These are phyloP conservation scores for Stentor coeruleus DNA, from an alignment of 73 alveolate genomes.

Conservation along the genomic window DNA sequence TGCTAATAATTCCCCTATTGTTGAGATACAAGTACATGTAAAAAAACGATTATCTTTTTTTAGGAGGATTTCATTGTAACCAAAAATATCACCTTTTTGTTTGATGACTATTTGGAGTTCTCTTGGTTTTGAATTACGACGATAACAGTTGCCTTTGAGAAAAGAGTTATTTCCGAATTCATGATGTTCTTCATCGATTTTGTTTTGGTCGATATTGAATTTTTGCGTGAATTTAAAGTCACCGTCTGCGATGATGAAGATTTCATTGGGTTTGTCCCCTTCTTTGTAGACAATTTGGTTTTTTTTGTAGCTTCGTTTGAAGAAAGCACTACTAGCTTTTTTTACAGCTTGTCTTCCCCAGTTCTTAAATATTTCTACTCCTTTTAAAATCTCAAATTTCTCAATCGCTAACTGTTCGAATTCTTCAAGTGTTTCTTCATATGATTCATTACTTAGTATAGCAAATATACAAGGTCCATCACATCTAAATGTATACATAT, in stretches of 20 bases:
- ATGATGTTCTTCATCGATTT: not conserved
- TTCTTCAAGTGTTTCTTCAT: not conserved
- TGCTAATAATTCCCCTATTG: not conserved
- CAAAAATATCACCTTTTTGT: slow-evolving; percentile 15
- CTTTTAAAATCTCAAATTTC: not conserved
- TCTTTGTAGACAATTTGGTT: slow-evolving; percentile 43
- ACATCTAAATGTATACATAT: too few species aligned
- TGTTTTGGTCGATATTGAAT: not conserved
- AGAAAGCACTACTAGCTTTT: slow-evolving; percentile 4
- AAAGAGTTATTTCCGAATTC: not conserved
- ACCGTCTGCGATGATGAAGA: slow-evolving; percentile 48
- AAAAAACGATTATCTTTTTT: not conserved
- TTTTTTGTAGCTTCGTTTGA: slow-evolving; percentile 24
- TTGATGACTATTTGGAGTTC: slow-evolving; percentile 11
- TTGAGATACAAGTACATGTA: not conserved
- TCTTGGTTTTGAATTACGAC: not conserved
- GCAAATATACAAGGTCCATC: not conserved
- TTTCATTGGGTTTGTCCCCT: slow-evolving; percentile 34
- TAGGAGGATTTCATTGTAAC: not conserved
- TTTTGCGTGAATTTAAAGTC: slow-evolving; percentile 55
- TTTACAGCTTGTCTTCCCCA: not conserved
- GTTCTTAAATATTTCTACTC: not conserved
- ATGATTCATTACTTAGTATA: not conserved
- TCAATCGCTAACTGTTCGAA: not conserved
- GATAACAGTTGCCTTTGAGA: not conserved